Base-by-base conservation (phyloP, 2,329 filamentous ascomycete species). In the Sarocladiaceae sp. region DNA sequence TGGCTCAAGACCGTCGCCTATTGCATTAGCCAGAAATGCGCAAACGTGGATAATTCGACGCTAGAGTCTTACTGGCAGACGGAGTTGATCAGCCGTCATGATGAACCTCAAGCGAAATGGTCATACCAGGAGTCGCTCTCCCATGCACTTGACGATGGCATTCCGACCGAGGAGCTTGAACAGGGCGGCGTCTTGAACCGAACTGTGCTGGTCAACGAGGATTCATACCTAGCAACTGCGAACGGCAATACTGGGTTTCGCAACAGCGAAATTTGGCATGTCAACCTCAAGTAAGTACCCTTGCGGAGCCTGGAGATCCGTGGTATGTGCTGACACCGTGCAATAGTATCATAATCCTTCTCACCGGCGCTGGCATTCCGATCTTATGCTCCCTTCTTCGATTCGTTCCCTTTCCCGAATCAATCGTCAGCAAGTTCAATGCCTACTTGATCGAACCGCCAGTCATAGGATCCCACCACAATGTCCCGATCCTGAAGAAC, bases 371-470 rank as follows among this genome's bases (percentile, higher is more conserved):
- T 22, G 49, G 26, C 13, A 54, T 55, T 17, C 54, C 57, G 6
- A 51, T 59, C 22, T 52, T 53, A 18, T 48, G 63, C n/a, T 67
- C 64, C 2, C 44, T 67, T 2, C 55, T 66, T 7, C 64, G 64
- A 6, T 64, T 65, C 36, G 25, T 66, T 12, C 58, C 57, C 10
- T 59, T 54, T 36, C 55, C 55, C 11, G 15, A 53, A 3, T 4
- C 47, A 3, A 22, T 53, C 3, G 20, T 52, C 10, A 39, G 39
- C 25, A 42, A 29, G 5, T 54, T 59, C 31, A 22, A 56, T 53
- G 53, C 56, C 29, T 51, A 54, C 52, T 8, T 62, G 13, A 53
- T 62, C 42, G 56, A 59, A 23, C 58, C 57, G 1, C 56, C 58
- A 0, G 28, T 56, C 2, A 36, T 57, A 2, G 59, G 57, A 13